These are phyloP conservation scores for Phytophthora palmivora DNA, from an alignment of 352 stramenopile species.

Conservation along the genomic window DNA sequence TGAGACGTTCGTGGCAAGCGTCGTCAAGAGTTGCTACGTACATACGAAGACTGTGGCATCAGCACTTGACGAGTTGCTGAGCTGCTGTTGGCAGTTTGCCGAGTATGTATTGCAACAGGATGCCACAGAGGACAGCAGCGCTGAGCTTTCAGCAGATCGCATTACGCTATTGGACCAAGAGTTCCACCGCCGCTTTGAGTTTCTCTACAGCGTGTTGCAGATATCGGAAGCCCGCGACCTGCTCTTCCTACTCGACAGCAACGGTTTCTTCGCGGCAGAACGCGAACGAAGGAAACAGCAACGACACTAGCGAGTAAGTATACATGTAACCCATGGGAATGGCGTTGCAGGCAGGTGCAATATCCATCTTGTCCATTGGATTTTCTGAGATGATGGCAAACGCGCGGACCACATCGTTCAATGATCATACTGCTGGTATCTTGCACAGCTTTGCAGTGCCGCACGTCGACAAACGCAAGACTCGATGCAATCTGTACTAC, in stretches of 20 bases:
- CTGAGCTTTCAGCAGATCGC: conserved; percentile 36
- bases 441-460: conserved; percentile 7
- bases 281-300: conserved; percentile 45
- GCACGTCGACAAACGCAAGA: neutral
- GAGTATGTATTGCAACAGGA: conserved; percentile 67
- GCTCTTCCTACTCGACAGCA: conserved; percentile 77
- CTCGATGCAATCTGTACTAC: neutral
- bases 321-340: no score
- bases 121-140: neutral
- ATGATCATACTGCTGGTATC: conserved; percentile 12
- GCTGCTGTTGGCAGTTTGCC: conserved; percentile 75
- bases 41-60: conserved; percentile 66
- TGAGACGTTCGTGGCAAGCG: conserved; percentile 67
- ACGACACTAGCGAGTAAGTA: conserved; percentile 17
- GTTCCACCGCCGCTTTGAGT: conserved; percentile 66
- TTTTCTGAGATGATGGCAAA: conserved; percentile 37
- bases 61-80: conserved; percentile 67
- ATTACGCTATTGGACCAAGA: conserved; percentile 56
- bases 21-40: conserved; percentile 79
- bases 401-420: neutral
- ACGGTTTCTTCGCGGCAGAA: conserved; percentile 67
- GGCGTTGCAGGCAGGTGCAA: conserved; percentile 20
- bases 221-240: conserved; percentile 71
- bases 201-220: conserved; percentile 69
- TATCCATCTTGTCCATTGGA: conserved; percentile 33